Evolutionary conservation across 2,329 filamentous ascomycete genomes (phyloP), one percentile per base, ranked within the genome.

Genomic region (Decorospora gaudefroyi): DNA sequence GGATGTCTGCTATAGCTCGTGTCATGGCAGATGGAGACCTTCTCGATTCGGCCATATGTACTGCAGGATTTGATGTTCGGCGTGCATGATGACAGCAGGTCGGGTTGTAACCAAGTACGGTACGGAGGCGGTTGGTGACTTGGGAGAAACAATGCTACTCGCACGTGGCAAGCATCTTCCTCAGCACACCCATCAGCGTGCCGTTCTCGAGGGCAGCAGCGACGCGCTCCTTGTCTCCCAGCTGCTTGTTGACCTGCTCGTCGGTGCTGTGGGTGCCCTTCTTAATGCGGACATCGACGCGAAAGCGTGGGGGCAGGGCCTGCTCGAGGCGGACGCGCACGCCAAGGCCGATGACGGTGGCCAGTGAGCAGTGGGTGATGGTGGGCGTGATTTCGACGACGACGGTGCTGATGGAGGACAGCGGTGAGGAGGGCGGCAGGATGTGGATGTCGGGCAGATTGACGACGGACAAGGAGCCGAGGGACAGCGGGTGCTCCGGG

Each of bases 211-310:
- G 76, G 5, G 93, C 93, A 7, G 93, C 93, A 1, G 92, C 91
- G 30, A 99, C 93, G 49, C 93, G 80, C 75, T 99, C 93, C 77
- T 97, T 99, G 74, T 99, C 93, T 22, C 85, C 88, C 29, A 99
- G 76, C 73, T 99, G 93, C 77, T 96, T 96, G 74, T 95, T 96
- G 38, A 96, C 90, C 69, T 96, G 90, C 52, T 96, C 90, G 31
- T 90, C 92, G 49, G 95, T 95, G 55, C 84, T 89, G 70, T 97
- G 93, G n/a, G 90, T 93, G 51, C 91, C 92, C 72, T 95, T 87
- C 72, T 97, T 96, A 71, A 96, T 95, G 60, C 86, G 83, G 31
- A 97, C 90, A 70, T 97, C 91, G 36, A 97, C 81, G 25, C 93
- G 83, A 70, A 93, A 99, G 62, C 92, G 88, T 22, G 93, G 88